Evolutionary conservation across 345 rosid species (phyloP).

Genomic region (Brassica carinata): DNA sequence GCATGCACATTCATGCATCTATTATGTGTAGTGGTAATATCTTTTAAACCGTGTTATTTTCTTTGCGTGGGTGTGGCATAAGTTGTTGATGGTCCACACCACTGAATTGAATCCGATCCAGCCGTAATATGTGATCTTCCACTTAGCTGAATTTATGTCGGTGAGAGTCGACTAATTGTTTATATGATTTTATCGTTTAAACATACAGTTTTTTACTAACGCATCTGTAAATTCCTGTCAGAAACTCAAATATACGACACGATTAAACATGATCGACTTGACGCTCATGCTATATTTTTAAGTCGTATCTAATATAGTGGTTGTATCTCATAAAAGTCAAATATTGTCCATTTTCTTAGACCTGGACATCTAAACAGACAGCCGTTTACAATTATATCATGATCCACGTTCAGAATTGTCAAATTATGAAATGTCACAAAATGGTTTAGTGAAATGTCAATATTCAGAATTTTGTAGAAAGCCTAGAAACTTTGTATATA

Average conservation of each 20-base stretch:
- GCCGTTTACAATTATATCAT: conserved; percentile 4
- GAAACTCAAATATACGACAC: neutral
- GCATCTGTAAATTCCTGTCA: neutral
- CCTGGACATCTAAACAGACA: conserved; percentile 26
- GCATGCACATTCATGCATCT: conserved; percentile 15
- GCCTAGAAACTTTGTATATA: neutral
- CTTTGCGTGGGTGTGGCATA: conserved; percentile 4
- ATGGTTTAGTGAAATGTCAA: conserved; percentile 16
- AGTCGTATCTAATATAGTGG: neutral
- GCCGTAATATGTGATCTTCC: conserved; percentile 11
- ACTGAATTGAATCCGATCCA: neutral
- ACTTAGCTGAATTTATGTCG: neutral
- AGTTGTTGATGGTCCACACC: conserved; percentile 5
- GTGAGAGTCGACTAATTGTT: conserved; percentile 6
- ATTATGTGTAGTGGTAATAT: conserved; percentile 1
- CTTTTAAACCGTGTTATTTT: conserved; percentile 15
- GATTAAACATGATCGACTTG: conserved; percentile 1
- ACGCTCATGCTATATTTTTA: neutral
- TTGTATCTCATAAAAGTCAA: conserved; percentile 7
- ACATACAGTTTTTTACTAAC: neutral
- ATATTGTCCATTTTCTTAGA: conserved; percentile 5
- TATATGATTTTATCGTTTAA: conserved; percentile 7
- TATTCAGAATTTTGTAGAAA: conserved; percentile 24
- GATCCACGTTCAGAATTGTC: conserved; percentile 15
- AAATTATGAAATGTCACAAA: conserved; percentile 21